phyloP scores from a whole-genome alignment of 306 rosid genomes.

The Pyrus communis region DNA sequence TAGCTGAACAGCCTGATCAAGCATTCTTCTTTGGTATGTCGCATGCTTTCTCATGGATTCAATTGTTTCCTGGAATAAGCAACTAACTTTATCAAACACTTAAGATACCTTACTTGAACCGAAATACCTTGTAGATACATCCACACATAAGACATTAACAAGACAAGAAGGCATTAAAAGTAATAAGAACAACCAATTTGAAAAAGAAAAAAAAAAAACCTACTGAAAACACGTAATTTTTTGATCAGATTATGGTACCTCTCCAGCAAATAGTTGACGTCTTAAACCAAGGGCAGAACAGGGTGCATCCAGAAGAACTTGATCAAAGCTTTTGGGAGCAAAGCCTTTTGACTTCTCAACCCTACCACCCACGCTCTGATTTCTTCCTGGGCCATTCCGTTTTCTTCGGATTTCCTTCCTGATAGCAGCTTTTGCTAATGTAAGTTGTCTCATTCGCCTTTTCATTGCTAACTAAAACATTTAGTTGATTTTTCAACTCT shows the following conservation, averaged over 20 bases:
- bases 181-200: background rate
- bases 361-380: constrained; percentile 64
- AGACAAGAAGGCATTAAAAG: background rate
- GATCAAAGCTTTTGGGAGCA: constrained; percentile 78
- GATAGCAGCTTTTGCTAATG: constrained; percentile 61
- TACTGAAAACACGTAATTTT: background rate
- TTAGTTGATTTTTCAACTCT: constrained; percentile 18
- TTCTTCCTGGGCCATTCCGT: constrained; percentile 86
- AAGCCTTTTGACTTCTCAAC: constrained; percentile 80
- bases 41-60: constrained; percentile 68
- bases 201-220: background rate
- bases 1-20: constrained; percentile 90
- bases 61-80: constrained; percentile 60
- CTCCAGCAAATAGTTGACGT: constrained; percentile 83
- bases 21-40: constrained; percentile 79
- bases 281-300: constrained; percentile 98
- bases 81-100: background rate
- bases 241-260: constrained; percentile 40
- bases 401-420: constrained; percentile 58
- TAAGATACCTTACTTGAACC: background rate
- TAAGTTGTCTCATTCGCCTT: constrained; percentile 42
- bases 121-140: background rate
- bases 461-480: constrained; percentile 37
- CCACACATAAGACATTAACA: background rate
- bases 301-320: constrained; percentile 96